Conservation (phyloP, 2,329 filamentous ascomycete species). For the Aureobasidium uvarum region DNA sequence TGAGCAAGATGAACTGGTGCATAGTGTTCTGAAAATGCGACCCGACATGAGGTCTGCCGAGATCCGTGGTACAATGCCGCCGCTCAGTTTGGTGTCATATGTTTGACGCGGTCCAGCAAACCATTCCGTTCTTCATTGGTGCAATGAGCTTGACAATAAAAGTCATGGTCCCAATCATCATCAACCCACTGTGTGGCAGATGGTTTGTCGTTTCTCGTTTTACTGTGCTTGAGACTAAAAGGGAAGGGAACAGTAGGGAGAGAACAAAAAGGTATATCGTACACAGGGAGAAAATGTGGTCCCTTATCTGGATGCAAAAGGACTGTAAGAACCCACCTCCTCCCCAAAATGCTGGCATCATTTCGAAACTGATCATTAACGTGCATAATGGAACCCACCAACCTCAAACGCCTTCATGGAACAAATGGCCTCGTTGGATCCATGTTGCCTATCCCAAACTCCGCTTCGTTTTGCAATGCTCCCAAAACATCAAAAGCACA, state of each 20-base stretch:
- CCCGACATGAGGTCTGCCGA: no score
- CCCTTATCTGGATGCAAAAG: constrained; percentile 8
- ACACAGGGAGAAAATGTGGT: background rate
- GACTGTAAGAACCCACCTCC: background rate
- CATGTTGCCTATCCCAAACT: constrained; percentile 9
- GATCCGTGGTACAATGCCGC: no score
- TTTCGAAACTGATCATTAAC: constrained; percentile 8
- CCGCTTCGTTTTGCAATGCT: background rate
- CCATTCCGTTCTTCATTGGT: background rate
- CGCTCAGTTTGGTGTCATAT: no score
- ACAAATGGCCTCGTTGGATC: background rate
- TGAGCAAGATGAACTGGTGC: no score
- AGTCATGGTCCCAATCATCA: no score
- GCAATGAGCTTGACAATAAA: background rate
- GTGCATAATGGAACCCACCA: background rate
- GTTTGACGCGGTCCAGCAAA: background rate
- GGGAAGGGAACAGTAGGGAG: background rate
- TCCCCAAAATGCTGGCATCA: constrained; percentile 8
- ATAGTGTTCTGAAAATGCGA: no score
- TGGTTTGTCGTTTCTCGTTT: background rate
- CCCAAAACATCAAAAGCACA: constrained; percentile 1
- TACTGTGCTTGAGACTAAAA: background rate
- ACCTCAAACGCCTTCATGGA: constrained; percentile 6
- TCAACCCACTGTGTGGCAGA: no score
- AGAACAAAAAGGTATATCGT: constrained; percentile 12